phyloP scores from a whole-genome alignment of 257 asterid species.

The Thymus quinquecostatus region DNA sequence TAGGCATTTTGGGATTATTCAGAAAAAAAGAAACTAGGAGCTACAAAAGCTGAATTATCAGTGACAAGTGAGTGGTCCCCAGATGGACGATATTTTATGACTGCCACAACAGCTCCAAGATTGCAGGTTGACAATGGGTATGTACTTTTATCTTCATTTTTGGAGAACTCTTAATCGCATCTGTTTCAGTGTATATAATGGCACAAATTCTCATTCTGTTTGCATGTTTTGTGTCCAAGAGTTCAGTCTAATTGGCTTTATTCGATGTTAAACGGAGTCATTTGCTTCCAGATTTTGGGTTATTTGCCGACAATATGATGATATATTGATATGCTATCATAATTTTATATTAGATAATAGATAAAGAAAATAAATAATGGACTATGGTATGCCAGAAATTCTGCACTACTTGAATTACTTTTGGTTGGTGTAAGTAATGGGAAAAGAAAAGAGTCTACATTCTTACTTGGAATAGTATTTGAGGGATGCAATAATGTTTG shows the following conservation, averaged over 20 bases:
- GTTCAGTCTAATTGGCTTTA: not conserved
- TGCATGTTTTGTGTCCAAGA: not conserved
- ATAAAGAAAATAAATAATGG: not conserved
- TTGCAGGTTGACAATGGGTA: slow-evolving; percentile 99
- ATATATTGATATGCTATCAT: too few species aligned
- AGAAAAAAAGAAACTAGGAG: slow-evolving; percentile 75
- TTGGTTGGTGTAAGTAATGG: not conserved
- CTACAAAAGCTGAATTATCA: slow-evolving; percentile 86
- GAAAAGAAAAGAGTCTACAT: not conserved
- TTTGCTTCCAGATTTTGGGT: slow-evolving; percentile 10
- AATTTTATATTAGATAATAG: too few species aligned
- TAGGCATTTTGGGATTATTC: slow-evolving; percentile 93
- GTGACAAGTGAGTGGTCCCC: slow-evolving; percentile 99
- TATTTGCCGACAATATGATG: not conserved
- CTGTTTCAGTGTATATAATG: not conserved
- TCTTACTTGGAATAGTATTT: not conserved
- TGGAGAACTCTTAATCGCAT: not conserved
- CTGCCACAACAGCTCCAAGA: slow-evolving; percentile 99
- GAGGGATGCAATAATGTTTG: not conserved
- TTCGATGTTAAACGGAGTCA: not conserved
- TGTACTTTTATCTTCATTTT: slow-evolving; percentile 11
- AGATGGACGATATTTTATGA: slow-evolving; percentile 90
- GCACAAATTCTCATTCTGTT: not conserved
- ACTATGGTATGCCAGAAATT: not conserved
- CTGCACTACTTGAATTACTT: not conserved